These are phyloP conservation scores for Anacardium occidentale DNA, from an alignment of 345 rosid species.

Conservation along the genomic window DNA sequence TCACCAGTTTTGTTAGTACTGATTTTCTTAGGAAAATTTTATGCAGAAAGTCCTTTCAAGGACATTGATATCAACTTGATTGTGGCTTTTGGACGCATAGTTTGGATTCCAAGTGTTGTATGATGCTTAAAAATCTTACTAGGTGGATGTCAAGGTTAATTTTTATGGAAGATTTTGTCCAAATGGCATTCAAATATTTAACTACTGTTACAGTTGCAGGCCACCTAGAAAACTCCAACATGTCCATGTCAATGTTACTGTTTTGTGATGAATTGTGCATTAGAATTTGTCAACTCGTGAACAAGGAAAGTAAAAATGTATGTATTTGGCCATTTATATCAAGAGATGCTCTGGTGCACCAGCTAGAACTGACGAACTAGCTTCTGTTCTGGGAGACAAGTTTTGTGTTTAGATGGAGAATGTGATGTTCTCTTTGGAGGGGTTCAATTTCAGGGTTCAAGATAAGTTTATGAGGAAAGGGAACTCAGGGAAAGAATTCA, in stretches of 20 bases:
- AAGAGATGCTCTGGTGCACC: neutral
- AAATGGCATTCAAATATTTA: neutral
- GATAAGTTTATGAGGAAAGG: conserved; percentile 25
- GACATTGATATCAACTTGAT: conserved; percentile 4
- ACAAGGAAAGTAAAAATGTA: neutral
- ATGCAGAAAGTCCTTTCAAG: neutral
- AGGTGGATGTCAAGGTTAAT: no score
- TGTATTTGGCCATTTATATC: neutral
- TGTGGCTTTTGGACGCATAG: neutral
- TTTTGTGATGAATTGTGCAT: neutral
- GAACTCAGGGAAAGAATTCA: neutral
- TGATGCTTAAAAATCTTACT: neutral
- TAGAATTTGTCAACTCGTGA: conserved; percentile 6
- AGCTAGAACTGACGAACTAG: neutral
- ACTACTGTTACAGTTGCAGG: neutral
- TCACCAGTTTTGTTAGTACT: no score
- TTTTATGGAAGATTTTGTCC: neutral
- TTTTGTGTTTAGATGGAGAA: conserved; percentile 20
- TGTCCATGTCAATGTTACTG: neutral
- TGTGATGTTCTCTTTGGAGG: conserved; percentile 9
- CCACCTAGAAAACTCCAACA: conserved; percentile 21
- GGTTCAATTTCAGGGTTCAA: conserved; percentile 10
- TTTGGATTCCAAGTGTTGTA: neutral
- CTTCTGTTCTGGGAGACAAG: conserved; percentile 1
- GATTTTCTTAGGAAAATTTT: conserved; percentile 3